Conservation (phyloP, 2,329 filamentous ascomycete species). For the Ascochyta viciae-villosae region DNA sequence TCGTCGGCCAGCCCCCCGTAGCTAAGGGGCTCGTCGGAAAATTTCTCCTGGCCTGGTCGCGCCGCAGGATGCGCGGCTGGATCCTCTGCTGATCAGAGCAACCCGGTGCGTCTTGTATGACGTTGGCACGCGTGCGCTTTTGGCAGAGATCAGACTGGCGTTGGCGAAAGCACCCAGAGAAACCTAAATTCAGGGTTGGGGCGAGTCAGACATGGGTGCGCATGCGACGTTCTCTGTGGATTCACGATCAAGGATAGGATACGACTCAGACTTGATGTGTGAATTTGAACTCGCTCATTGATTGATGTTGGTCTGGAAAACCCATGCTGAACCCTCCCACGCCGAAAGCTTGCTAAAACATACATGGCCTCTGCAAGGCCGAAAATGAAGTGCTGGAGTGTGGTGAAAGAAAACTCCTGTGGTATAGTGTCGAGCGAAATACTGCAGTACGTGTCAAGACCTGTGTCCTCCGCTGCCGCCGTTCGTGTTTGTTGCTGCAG, state of each 20-base stretch:
- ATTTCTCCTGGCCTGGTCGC: background rate
- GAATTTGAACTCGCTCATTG: conserved; percentile 1
- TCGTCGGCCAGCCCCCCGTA: no score
- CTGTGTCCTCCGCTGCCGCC: background rate
- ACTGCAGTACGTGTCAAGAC: conserved; percentile 3
- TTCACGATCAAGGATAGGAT: background rate
- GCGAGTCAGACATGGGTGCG: background rate
- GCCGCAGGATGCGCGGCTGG: background rate
- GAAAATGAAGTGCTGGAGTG: conserved; percentile 14
- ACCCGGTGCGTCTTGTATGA: conserved; percentile 4
- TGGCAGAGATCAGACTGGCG: background rate
- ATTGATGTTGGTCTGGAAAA: conserved; percentile 5
- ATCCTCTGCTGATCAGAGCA: conserved; percentile 11
- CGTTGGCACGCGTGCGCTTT: background rate
- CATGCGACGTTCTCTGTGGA: background rate
- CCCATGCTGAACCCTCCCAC: conserved; percentile 3
- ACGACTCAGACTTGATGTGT: background rate
- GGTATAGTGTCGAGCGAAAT: conserved; percentile 16
- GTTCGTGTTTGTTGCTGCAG: background rate
- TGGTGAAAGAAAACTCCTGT: conserved; percentile 12
- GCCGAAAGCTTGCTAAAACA: conserved; percentile 18
- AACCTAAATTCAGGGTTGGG: background rate
- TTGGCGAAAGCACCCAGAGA: conserved; percentile 2
- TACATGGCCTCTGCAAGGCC: conserved; percentile 9
- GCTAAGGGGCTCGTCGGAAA: background rate